These are phyloP conservation scores for Cryptomeria japonica DNA, from an alignment of 75 land plant species.

Conservation along the genomic window DNA sequence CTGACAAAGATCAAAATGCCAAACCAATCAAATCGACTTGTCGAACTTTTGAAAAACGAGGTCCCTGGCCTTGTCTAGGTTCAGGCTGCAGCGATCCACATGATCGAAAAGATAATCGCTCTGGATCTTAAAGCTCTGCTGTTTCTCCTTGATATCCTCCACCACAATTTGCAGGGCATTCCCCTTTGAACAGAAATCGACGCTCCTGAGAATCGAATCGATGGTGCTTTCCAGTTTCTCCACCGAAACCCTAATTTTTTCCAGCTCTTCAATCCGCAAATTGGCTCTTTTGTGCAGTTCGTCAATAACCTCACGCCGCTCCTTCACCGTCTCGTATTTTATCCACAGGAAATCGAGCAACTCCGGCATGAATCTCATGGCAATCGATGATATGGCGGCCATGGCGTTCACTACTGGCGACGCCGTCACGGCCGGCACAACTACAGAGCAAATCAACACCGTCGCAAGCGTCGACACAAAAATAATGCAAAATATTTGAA, in stretches of 20 bases:
- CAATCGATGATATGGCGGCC: slow-evolving; percentile 54
- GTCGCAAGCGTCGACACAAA: slow-evolving; percentile 68
- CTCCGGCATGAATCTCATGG: slow-evolving; percentile 63
- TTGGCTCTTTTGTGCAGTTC: slow-evolving; percentile 53
- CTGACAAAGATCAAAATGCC: too few relatives aligned
- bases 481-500: slow-evolving; percentile 75
- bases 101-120: slow-evolving; percentile 65
- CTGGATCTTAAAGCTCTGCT: slow-evolving; percentile 57
- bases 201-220: slow-evolving; percentile 30
- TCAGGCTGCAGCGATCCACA: slow-evolving; percentile 64
- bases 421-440: slow-evolving; percentile 65
- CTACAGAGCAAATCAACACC: slow-evolving; percentile 73
- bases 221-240: slow-evolving; percentile 49
- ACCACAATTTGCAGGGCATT: slow-evolving; percentile 50
- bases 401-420: slow-evolving; percentile 58
- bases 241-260: slow-evolving; percentile 55
- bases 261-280: slow-evolving; percentile 69
- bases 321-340: slow-evolving; percentile 59
- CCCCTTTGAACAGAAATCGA: slow-evolving; percentile 40
- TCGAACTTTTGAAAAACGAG: too few relatives aligned
- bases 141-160: slow-evolving; percentile 57
- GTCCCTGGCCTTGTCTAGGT: slow-evolving; percentile 58
- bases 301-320: slow-evolving; percentile 46
- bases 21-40: too few relatives aligned
- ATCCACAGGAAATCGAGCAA: slow-evolving; percentile 71